Conservation (phyloP, 805 yeast species). For the Candida vartiovaarae region DNA sequence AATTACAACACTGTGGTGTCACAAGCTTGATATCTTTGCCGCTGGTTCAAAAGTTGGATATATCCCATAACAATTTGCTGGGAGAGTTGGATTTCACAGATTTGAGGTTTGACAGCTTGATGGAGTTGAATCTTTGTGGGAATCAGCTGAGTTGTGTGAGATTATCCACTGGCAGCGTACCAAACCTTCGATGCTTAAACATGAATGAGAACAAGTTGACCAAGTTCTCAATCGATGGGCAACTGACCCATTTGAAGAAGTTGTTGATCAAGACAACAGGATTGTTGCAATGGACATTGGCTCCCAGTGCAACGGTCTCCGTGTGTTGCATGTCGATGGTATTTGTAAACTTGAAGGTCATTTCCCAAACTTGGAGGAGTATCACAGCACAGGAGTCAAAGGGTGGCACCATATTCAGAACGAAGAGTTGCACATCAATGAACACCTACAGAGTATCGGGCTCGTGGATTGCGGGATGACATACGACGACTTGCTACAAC, state of each 20-base stretch:
- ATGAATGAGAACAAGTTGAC: slow-evolving; percentile 4
- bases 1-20: slow-evolving; percentile 1
- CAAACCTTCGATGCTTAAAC: slow-evolving; percentile 1
- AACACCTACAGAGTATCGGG: not conserved
- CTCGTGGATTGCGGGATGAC: not conserved
- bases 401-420: no score
- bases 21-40: not conserved
- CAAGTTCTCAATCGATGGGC: not conserved
- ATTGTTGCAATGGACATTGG: not conserved
- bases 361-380: slow-evolving; percentile 3
- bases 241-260: slow-evolving; percentile 7
- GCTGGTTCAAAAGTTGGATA: slow-evolving; percentile 8
- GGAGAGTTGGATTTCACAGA: slow-evolving; percentile 5
- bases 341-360: not conserved
- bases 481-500: not conserved
- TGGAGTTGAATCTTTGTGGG: no score
- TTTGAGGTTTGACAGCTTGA: slow-evolving; percentile 1
- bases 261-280: not conserved
- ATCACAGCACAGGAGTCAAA: not conserved
- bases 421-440: slow-evolving; percentile 1
- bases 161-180: no score
- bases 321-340: slow-evolving; percentile 4
- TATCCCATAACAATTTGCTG: slow-evolving; percentile 12
- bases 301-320: slow-evolving; percentile 1
- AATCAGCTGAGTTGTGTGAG: no score